Conservation (phyloP, 2,329 filamentous ascomycete species). For the Paramyrothecium sp. region DNA sequence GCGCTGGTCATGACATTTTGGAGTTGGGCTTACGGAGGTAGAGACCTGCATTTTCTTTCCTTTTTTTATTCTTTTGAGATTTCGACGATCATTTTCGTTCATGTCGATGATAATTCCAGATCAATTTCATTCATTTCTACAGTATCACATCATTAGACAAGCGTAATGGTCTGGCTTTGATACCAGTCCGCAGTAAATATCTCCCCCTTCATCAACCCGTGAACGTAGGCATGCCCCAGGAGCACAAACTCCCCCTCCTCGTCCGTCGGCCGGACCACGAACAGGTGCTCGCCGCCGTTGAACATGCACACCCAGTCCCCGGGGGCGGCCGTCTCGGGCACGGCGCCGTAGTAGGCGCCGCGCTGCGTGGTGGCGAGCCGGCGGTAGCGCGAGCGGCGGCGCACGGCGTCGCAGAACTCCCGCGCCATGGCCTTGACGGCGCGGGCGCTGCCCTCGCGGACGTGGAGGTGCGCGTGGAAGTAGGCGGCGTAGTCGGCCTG, state of each 20-base stretch:
- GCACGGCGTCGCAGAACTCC: background rate
- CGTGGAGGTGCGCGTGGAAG: background rate
- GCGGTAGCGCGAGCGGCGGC: background rate
- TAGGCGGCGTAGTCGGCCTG: background rate
- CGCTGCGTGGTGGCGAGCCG: background rate
- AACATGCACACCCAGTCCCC: background rate
- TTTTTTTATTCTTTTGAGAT: no score
- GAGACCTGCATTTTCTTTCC: no score
- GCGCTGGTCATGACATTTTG: no score
- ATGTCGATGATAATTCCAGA: no score
- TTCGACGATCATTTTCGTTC: no score
- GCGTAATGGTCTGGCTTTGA: background rate
- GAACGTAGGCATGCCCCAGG: constrained; percentile 1
- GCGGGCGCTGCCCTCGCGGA: background rate
- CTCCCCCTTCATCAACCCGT: constrained; percentile 2
- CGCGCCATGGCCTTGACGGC: background rate
- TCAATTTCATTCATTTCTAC: no score
- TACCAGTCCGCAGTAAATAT: background rate
- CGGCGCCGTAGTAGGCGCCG: background rate
- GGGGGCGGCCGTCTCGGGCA: background rate
- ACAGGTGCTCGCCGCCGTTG: constrained; percentile 1
- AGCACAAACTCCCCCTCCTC: background rate
- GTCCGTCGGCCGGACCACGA: background rate
- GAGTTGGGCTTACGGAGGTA: no score
- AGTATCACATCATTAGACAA: background rate